Base-by-base conservation (phyloP, 2,329 filamentous ascomycete genomes). In the Ophiostoma tasmaniense region DNA sequence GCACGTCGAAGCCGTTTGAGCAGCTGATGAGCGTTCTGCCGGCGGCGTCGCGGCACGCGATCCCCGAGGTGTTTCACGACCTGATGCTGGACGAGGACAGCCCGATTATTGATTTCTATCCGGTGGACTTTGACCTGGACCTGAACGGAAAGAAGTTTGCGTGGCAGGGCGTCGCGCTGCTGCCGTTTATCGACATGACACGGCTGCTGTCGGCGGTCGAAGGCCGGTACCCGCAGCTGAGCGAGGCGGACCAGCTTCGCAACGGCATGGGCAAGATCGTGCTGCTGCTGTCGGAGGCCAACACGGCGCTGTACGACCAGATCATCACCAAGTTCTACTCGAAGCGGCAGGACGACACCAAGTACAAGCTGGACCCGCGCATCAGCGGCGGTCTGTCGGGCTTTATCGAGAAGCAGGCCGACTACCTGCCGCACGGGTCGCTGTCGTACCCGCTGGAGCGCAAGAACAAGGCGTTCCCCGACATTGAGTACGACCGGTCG, bases 11-110 rank as follows among this genome's bases (percentile, higher is more conserved):
- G 73, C 96, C 95, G 0, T 99, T 97, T 76, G 95, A 99, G 79
- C 95, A 99, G 78, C 83, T 99, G 66, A 99, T 99, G 95, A 96
- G 95, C 74, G 95, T 99, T 66, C 84, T 99, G 75, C 95, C 95
- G 20, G 93, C 95, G 4, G 92, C 91, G 2, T 98, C 94, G 14
- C 92, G 93, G 68, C 93, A 97, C 77, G 91, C 94, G 20, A 89
- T 99, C 64, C 95, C 95, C 0, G 85, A 90, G 70, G 85, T 91
- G 1, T 99, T 98, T 80, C 93, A 97, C 76, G 85, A 89, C 68
- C 84, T 99, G 22, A 99, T 99, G 95, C 90, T 89, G 33, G 84
- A 96, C 11, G 84, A 90, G 17, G 88, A 96, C 64, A 97, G 93
- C 75, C 89, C 93, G 65, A 98, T 99, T 74, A 92, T 97, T 73